Evolutionary conservation across 1,284 basidiomycete species (phyloP), one percentile per base, ranked within the genome.

Genomic region (Termitomyces sp.): DNA sequence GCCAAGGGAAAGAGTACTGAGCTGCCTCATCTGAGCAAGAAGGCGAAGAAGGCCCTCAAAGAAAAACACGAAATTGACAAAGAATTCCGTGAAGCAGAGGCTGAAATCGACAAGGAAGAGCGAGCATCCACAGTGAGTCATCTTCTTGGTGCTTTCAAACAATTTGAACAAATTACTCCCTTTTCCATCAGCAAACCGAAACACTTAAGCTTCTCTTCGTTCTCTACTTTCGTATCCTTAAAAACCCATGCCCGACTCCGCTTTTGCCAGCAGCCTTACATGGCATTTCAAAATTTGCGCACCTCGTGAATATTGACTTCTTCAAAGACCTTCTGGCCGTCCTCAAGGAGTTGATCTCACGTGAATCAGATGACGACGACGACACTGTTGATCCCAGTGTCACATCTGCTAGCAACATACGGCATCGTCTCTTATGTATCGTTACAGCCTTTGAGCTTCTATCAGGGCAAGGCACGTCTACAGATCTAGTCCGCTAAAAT

Each of bases 281-380:
- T 64, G 97, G 97, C 56, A 88, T 99, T 62, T 86, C 93, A 5
- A 86, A 86, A 70, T 99, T 92, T 65, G 89, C 96, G 0, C 97
- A 99, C 68, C 81, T 97, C 52, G 93, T 99, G 69, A 99, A 97
- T 71, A 83, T 99, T 62, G 97, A 99, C 68, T 99, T 99, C 72
- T 99, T 99, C 83, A 87, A 88, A 60, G 97, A 99, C 71, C 75
- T 99, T 43, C 79, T 99, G 70, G 78, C 83, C 49, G 93, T 97
- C 1, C 76, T 99, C 31, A 91, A 91, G 67, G 78, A 79, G 53
- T 83, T 93, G 52, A 84, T 97, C 59, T 65, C 72, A 50, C 77
- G 79, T 56, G 77, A 78, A 49, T 61, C 65, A 31, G 72, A 74
- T 46, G 72, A 77, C 48, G 69, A 74, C 49, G 69, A 74, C 13